phyloP scores from a whole-genome alignment of 2,329 filamentous ascomycete genomes.

The Beauveria caledonica region DNA sequence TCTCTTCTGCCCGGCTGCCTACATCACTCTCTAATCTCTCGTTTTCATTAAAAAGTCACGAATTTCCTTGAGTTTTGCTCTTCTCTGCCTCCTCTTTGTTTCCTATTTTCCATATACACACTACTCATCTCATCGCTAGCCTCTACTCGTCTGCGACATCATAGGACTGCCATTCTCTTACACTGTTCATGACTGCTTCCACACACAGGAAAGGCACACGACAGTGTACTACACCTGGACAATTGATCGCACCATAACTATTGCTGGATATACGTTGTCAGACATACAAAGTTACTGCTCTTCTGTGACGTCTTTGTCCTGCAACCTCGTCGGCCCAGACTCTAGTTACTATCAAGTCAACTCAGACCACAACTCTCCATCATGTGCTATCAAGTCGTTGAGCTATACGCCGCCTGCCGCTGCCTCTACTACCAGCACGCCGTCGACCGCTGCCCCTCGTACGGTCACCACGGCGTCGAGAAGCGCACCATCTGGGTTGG shows the following conservation, averaged over 20 bases:
- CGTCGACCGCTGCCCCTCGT: constrained; percentile 70
- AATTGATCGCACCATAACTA: not conserved
- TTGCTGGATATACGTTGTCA: not conserved
- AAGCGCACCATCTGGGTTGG: constrained; percentile 75
- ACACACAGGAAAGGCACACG: not conserved
- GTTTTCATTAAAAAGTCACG: not conserved
- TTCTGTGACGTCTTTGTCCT: not conserved
- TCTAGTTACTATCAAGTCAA: not conserved
- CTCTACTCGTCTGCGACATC: not conserved
- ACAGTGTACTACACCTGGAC: not conserved
- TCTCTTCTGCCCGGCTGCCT: not conserved
- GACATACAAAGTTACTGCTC: not conserved
- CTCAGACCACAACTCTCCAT: constrained; percentile 17
- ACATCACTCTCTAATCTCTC: constrained; percentile 9
- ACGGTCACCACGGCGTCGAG: constrained; percentile 65
- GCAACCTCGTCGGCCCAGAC: not conserved
- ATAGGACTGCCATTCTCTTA: not conserved
- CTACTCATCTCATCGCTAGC: not conserved
- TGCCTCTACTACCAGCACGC: constrained; percentile 86
- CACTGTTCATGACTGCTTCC: not conserved
- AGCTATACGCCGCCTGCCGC: constrained; percentile 77
- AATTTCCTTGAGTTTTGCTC: not conserved
- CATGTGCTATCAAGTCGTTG: constrained; percentile 85
- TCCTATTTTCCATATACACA: not conserved
- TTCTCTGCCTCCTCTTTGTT: not conserved